These are phyloP conservation scores for Trichoderma orchidacearum DNA, from an alignment of 495 filamentous ascomycete genomes.

Conservation along the genomic window DNA sequence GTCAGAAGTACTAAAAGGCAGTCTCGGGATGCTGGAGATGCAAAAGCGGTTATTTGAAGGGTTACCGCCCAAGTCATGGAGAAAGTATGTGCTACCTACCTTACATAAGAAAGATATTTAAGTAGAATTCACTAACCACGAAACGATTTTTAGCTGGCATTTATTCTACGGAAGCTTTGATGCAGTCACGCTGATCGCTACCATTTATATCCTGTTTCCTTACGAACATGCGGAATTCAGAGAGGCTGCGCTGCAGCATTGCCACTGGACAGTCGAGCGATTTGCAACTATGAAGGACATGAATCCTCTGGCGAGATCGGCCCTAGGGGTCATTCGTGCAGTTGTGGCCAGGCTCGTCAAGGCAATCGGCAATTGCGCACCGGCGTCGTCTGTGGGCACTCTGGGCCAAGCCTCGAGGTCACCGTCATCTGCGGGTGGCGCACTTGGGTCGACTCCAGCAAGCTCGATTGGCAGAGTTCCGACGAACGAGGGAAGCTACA, in stretches of 20 bases:
- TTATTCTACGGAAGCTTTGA: conserved; percentile 48
- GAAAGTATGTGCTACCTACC: conserved; percentile 20
- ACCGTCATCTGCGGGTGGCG: neutral
- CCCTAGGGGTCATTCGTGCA: conserved; percentile 35
- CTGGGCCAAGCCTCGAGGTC: neutral
- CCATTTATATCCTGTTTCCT: conserved; percentile 42
- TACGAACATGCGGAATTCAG: conserved; percentile 27
- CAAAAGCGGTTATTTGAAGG: conserved; percentile 35
- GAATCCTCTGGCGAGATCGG: conserved; percentile 37
- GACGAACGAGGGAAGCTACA: neutral
- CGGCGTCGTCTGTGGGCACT: neutral
- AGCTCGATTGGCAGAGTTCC: neutral
- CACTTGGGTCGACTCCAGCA: neutral
- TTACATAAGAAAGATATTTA: no score
- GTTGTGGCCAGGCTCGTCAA: conserved; percentile 30
- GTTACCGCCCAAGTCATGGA: conserved; percentile 37
- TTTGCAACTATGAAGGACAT: conserved; percentile 34
- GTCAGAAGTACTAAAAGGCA: conserved; percentile 38
- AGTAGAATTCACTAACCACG: neutral
- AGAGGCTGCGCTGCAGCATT: conserved; percentile 31
- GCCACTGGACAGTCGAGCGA: conserved; percentile 37
- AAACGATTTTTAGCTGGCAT: conserved; percentile 15
- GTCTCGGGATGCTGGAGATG: conserved; percentile 38
- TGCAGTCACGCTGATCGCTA: conserved; percentile 44
- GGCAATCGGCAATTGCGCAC: conserved; percentile 16